Conservation (phyloP, 139 green algal species). For the Picocystis salinarum region DNA sequence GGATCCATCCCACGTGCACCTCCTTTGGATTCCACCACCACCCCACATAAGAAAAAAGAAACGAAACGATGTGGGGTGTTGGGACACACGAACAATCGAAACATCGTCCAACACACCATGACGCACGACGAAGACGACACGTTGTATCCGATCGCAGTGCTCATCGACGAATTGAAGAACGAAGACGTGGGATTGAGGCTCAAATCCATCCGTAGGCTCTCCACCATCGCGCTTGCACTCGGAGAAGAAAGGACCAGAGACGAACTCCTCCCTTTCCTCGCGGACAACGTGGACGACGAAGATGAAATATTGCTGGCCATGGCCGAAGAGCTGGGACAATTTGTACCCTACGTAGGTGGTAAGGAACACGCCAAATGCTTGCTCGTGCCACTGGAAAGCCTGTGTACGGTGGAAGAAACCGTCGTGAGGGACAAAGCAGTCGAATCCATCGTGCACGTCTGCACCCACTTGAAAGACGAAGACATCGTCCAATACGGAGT, state of each 20-base stretch:
- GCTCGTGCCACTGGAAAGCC: slow-evolving; percentile 75
- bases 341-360: slow-evolving; percentile 83
- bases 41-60: no score
- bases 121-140: no score
- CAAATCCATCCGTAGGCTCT: slow-evolving; percentile 72
- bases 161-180: slow-evolving; percentile 63
- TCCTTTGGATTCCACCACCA: no score
- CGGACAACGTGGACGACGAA: slow-evolving; percentile 89
- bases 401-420: slow-evolving; percentile 90
- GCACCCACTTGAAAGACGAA: slow-evolving; percentile 37
- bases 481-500: slow-evolving; percentile 54
- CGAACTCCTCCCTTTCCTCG: slow-evolving; percentile 95
- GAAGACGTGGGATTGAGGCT: slow-evolving; percentile 80
- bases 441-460: slow-evolving; percentile 63
- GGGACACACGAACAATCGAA: no score
- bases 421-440: slow-evolving; percentile 91
- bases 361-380: slow-evolving; percentile 49
- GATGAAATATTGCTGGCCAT: slow-evolving; percentile 93
- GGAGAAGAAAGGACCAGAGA: slow-evolving; percentile 78
- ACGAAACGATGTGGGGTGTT: no score
- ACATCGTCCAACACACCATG: no score
- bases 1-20: no score
- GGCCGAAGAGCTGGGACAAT: slow-evolving; percentile 87
- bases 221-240: slow-evolving; percentile 81
- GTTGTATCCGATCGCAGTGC: slow-evolving; percentile 65